These are phyloP conservation scores for Sclerotinia borealis DNA, from an alignment of 2,329 filamentous ascomycete genomes.

Conservation along the genomic window DNA sequence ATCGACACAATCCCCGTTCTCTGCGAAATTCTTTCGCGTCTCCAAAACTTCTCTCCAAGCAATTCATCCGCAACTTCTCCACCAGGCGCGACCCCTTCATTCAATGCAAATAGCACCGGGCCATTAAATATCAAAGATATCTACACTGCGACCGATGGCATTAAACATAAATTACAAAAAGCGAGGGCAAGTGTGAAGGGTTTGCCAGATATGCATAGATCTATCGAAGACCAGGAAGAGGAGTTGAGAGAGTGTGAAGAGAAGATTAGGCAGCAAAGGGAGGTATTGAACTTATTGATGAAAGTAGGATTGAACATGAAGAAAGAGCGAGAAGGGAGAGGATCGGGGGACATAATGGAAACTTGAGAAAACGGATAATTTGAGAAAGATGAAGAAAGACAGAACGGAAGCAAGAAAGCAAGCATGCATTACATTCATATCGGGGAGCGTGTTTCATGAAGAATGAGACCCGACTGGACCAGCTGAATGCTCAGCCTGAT, in stretches of 20 bases:
- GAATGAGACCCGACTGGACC: neutral
- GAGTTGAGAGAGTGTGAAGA: conserved; percentile 64
- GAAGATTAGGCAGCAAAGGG: conserved; percentile 56
- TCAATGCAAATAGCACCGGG: conserved; percentile 31
- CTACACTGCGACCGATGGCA: conserved; percentile 65
- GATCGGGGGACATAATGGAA: conserved; percentile 8
- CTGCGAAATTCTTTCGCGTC: conserved; percentile 67
- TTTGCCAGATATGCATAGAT: conserved; percentile 65
- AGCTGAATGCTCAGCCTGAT: neutral
- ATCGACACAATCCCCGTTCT: conserved; percentile 84
- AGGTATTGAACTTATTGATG: conserved; percentile 48
- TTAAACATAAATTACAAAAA: conserved; percentile 79
- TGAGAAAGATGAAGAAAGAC: neutral
- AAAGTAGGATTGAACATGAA: conserved; percentile 42
- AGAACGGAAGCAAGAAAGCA: neutral
- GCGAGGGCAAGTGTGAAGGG: conserved; percentile 60
- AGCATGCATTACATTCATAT: neutral
- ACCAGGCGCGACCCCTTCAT: conserved; percentile 31
- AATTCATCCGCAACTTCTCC: conserved; percentile 29
- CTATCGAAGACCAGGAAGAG: conserved; percentile 60
- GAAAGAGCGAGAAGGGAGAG: conserved; percentile 31
- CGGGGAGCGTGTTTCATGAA: neutral
- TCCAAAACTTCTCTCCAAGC: conserved; percentile 48
- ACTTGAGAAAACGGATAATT: neutral
- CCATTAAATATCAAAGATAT: conserved; percentile 59